Evolutionary conservation across 2,329 filamentous ascomycete species (phyloP), one percentile per base, ranked within the genome.

Genomic region (Trichothecium sympodiale): DNA sequence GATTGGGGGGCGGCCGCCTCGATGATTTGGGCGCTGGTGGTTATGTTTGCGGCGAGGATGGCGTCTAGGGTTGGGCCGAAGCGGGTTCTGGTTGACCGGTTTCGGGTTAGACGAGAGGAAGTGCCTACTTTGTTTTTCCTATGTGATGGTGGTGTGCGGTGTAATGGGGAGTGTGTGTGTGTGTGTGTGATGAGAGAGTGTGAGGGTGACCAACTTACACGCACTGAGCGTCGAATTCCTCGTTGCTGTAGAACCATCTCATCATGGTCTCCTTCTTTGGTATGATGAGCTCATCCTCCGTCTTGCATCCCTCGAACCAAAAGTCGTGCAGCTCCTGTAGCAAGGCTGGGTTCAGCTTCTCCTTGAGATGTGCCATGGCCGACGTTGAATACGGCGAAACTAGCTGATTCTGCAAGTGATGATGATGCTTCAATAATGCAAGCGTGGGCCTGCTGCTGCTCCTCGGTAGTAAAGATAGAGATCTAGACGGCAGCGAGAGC

Each of bases 231-330:
- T 62, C 59, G 3, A 62, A 50, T 16, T 53, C 52, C 15, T 48
- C 44, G 13, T 53, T 50, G 4, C 54, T 49, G 27, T 44, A 42
- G 47, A 56, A 62, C 60, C 59, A 62, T 3, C 49, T 51, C 35
- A 44, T 46, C 14, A 46, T 41, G 12, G 56, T 42, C 2, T 47
- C 45, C 4, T 32, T 30, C 5, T 42, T 43, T 17, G 52, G 48
- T 18, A 59, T 23, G 14, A 57, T 35, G 8, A 49, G 37, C 12
- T 46, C 41, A 17, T 56, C 44, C 2, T 50, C 48, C 8, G 38
- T 32, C 1, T 46, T 37, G 2, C 60, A 26, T 35, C 60, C 53
- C 43, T 53, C 56, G 41, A 58, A 62, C 60, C 60, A 62, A 35
- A 62, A 58, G n/a, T 45, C 41, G 8, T 50, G 49, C 2, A 62